Conservation (phyloP, 768 basidiomycete species). For the Leccinum subgranulosum region DNA sequence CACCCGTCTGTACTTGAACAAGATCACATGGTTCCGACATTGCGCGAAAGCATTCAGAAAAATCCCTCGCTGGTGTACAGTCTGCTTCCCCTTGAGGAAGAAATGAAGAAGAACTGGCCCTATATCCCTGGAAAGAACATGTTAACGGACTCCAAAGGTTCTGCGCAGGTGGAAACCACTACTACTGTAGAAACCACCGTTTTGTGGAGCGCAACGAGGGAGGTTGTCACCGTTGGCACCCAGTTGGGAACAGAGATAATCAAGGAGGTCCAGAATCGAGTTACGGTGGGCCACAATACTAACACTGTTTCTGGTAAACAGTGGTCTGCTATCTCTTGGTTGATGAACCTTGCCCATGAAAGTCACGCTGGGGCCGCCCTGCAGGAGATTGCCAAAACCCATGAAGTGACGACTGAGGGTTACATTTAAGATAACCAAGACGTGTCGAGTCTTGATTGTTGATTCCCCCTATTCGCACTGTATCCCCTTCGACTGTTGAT, state of each 20-base stretch:
- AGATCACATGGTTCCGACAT: slow-evolving; percentile 28
- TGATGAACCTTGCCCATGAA: slow-evolving; percentile 24
- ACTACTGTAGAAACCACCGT: slow-evolving; percentile 2
- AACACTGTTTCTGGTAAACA: slow-evolving; percentile 7
- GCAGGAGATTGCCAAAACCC: slow-evolving; percentile 13
- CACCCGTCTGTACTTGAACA: slow-evolving; percentile 60
- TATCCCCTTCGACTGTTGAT: neutral
- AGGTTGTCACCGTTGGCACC: slow-evolving; percentile 10
- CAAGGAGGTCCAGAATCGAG: slow-evolving; percentile 19
- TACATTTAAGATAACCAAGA: neutral
- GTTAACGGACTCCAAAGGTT: slow-evolving; percentile 7
- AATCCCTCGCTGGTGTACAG: slow-evolving; percentile 42
- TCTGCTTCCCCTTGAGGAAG: slow-evolving; percentile 52
- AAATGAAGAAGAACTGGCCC: slow-evolving; percentile 47
- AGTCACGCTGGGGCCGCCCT: slow-evolving; percentile 23
- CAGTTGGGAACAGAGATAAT: slow-evolving; percentile 19
- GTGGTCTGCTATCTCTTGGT: slow-evolving; percentile 21
- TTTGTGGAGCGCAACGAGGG: slow-evolving; percentile 19
- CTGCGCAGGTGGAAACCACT: slow-evolving; percentile 5
- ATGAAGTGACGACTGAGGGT: neutral
- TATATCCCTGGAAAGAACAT: slow-evolving; percentile 30
- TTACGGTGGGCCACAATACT: slow-evolving; percentile 8
- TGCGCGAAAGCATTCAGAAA: slow-evolving; percentile 36
- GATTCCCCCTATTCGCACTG: neutral
- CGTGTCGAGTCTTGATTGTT: neutral